phyloP scores from a whole-genome alignment of 2,329 filamentous ascomycete genomes.

The Geosmithia morbida region DNA sequence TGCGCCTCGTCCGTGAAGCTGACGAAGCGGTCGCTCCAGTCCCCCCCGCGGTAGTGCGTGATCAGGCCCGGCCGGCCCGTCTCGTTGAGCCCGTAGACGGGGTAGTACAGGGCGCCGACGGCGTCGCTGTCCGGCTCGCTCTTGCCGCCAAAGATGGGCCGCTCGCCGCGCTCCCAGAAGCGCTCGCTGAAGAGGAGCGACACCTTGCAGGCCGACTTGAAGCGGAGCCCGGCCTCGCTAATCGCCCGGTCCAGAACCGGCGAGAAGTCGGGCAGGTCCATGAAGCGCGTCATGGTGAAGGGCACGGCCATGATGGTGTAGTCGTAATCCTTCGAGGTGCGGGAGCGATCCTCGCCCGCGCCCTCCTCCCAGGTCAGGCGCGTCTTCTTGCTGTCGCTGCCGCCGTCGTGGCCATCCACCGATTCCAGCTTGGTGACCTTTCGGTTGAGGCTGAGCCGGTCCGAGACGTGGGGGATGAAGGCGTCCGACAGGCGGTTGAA shows the following conservation, averaged over 20 bases:
- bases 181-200: constrained; percentile 14
- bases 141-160: constrained; percentile 16
- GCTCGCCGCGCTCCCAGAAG: constrained; percentile 16
- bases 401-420: neutral
- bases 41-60: constrained; percentile 14
- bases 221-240: constrained; percentile 12
- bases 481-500: constrained; percentile 14
- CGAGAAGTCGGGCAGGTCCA: constrained; percentile 15
- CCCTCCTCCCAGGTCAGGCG: neutral
- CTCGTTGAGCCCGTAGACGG: constrained; percentile 18
- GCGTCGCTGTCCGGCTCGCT: constrained; percentile 13
- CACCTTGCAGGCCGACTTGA: constrained; percentile 17
- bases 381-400: neutral
- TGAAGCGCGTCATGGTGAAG: constrained; percentile 16
- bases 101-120: constrained; percentile 18
- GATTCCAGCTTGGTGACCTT: constrained; percentile 5
- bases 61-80: constrained; percentile 16
- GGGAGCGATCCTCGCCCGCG: neutral
- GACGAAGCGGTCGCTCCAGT: constrained; percentile 15
- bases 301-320: constrained; percentile 17
- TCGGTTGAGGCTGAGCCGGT: constrained; percentile 10
- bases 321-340: constrained; percentile 12
- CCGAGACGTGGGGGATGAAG: constrained; percentile 12
- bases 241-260: constrained; percentile 9
- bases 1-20: constrained; percentile 9